A percentile compares a stretch with the other conserved stretches of the same genome.
Conservation (phyloP, 345 rosid genomes). For the Crucihimalaya himalaica region DNA sequence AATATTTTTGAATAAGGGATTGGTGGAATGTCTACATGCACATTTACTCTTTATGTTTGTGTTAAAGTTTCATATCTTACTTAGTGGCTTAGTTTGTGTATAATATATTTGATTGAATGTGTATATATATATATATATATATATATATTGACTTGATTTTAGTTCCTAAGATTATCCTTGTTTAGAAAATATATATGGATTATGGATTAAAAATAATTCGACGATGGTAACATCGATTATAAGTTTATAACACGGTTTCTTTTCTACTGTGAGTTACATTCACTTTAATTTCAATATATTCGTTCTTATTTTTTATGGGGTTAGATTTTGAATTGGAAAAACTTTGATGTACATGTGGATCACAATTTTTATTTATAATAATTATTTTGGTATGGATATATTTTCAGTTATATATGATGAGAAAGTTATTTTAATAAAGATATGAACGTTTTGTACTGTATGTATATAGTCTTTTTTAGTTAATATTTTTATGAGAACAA, state of each 20-base stretch:
- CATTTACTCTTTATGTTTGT: constrained; percentile 15
- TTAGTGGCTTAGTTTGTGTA: constrained; percentile 8
- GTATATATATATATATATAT: too few species aligned
- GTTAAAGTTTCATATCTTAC: constrained; percentile 10
- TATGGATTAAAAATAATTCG: background rate
- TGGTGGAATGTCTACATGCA: constrained; percentile 13
- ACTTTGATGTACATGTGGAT: background rate
- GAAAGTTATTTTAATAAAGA: background rate
- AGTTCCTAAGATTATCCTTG: background rate
- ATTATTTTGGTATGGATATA: background rate
- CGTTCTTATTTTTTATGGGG: background rate
- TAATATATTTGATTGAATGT: too few species aligned
- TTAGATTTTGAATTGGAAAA: background rate
- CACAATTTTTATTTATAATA: background rate
- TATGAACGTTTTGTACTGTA: background rate
- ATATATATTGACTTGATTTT: too few species aligned
- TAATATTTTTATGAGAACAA: too few species aligned
- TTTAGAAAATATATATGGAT: background rate
- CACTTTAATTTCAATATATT: background rate
- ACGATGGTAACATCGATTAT: background rate
- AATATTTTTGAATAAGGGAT: background rate
- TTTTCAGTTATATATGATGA: background rate
- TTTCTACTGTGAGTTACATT: background rate
- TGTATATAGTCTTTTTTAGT: background rate
- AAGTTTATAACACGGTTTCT: background rate